Evolutionary conservation across 371 early-diverging fungal genomes (phyloP), one percentile per base, ranked within the genome.

Genomic region (Mucor racemosus): DNA sequence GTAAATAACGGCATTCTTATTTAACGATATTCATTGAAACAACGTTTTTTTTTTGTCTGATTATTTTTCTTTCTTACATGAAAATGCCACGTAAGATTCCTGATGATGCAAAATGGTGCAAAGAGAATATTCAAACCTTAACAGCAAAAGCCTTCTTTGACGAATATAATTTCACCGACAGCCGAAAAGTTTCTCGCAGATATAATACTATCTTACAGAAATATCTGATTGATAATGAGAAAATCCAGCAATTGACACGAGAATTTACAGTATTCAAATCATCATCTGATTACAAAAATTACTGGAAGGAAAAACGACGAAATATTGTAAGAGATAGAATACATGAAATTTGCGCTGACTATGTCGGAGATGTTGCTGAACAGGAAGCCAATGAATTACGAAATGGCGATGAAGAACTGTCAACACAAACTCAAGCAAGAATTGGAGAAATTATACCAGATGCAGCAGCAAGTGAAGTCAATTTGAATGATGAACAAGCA

Each of bases 351-450:
- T 64, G 64, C 58, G 64, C 64, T 50, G 65, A 58, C 58, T 65
- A 65, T 50, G 58, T 64, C 64, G 64, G 46, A 64, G 58, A 64
- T 64, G 64, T 64, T 58, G 64, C 58, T 64, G 64, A 64, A 64
- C 58, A 64, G 58, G 64, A 64, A 64, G 64, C 64, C 57, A 65
- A 50, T 65, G 65, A 58, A 50, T 58, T 58, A 65, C 44, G 65
- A 65, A 65, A 65, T 65, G 59, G 58, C 44, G 58, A 64, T 64
- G 64, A 64, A 64, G 53, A 57, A 64, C 64, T 64, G 64, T 57
- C 64, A 64, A 64, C 64, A 58, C 57, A 46, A 44, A 64, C 58
- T 64, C 64, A 64, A 64, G 64, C 64, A 64, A 64, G 64, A 64
- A 64, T 31, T 31, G 63, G 63, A 63, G 48, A 61, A 61, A 61